These are phyloP conservation scores for Candida khao-thaluensis DNA, from an alignment of 805 yeast species.

Conservation along the genomic window DNA sequence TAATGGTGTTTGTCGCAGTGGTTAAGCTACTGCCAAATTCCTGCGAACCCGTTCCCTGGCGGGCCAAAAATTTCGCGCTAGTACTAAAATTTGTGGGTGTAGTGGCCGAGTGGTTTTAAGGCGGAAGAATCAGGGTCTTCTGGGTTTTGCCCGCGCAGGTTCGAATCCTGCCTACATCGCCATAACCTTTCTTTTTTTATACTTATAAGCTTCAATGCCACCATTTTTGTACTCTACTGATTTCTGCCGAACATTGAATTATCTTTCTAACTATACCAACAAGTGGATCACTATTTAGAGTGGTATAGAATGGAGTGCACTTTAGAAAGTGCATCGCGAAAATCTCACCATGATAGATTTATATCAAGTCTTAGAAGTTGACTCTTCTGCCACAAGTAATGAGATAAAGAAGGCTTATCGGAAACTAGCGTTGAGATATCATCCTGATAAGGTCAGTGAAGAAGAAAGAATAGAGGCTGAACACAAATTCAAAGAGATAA, in stretches of 20 bases:
- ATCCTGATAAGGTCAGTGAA: slow-evolving; percentile 84
- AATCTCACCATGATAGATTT: slow-evolving; percentile 23
- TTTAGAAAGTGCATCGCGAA: too few species aligned
- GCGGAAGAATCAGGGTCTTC: slow-evolving; percentile 14
- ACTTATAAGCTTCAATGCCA: background rate
- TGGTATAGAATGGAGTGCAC: too few species aligned
- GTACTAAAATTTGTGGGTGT: slow-evolving; percentile 6
- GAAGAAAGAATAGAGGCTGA: slow-evolving; percentile 71
- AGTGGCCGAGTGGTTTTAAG: slow-evolving; percentile 17
- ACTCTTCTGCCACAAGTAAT: slow-evolving; percentile 56
- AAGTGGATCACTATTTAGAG: too few species aligned
- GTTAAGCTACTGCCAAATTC: too few species aligned
- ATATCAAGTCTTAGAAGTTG: slow-evolving; percentile 73
- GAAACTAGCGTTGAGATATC: slow-evolving; percentile 75
- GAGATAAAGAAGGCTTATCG: slow-evolving; percentile 87
- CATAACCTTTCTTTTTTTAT: slow-evolving; percentile 1
- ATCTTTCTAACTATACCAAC: too few species aligned
- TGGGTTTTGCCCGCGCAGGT: slow-evolving; percentile 17
- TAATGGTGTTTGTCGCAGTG: slow-evolving; percentile 9
- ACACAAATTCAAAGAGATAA: slow-evolving; percentile 74
- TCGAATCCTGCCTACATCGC: slow-evolving; percentile 15
- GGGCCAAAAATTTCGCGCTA: background rate
- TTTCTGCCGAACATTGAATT: too few species aligned
- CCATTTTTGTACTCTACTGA: too few species aligned
- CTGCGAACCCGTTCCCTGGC: too few species aligned